These are phyloP conservation scores for Leishmania turanica DNA, from an alignment of 208 protist species.

Conservation along the genomic window DNA sequence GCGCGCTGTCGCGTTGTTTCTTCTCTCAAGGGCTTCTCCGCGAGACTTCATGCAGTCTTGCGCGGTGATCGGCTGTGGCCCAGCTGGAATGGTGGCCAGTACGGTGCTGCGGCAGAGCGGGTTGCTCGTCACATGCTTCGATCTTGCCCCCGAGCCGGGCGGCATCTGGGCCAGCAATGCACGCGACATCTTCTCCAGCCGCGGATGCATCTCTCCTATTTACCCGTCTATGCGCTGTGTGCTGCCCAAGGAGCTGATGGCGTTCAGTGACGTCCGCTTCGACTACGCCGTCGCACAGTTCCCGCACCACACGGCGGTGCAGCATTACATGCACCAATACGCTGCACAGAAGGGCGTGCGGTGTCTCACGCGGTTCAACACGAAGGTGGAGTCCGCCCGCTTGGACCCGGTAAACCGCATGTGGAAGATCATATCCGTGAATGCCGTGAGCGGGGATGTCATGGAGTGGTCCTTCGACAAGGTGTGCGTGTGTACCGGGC, in stretches of 20 bases:
- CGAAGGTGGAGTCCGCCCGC: conserved; percentile 84
- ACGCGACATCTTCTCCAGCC: conserved; percentile 64
- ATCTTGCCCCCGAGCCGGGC: conserved; percentile 59
- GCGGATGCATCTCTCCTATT: conserved; percentile 76
- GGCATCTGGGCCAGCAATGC: conserved; percentile 80
- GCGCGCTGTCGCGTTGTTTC: background rate
- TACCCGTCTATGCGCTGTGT: conserved; percentile 85
- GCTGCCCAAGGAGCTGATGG: conserved; percentile 87
- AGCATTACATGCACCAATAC: conserved; percentile 78
- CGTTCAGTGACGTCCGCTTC: conserved; percentile 85
- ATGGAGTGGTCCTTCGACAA: conserved; percentile 89
- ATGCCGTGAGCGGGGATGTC: conserved; percentile 85
- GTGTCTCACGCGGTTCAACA: conserved; percentile 84
- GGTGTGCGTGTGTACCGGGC: conserved; percentile 87
- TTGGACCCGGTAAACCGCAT: conserved; percentile 37
- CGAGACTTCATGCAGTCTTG: conserved; percentile 71
- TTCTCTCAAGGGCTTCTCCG: background rate
- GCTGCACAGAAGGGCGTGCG: conserved; percentile 67
- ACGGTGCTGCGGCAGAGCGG: conserved; percentile 71
- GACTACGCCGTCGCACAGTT: conserved; percentile 86
- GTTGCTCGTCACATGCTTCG: conserved; percentile 89
- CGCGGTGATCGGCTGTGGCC: conserved; percentile 88
- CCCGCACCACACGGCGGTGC: conserved; percentile 82
- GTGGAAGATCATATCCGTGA: conserved; percentile 90
- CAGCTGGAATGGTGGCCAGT: conserved; percentile 82